phyloP scores from a whole-genome alignment of 108 stramenopile genomes.

The Stephanodiscus minutulus region DNA sequence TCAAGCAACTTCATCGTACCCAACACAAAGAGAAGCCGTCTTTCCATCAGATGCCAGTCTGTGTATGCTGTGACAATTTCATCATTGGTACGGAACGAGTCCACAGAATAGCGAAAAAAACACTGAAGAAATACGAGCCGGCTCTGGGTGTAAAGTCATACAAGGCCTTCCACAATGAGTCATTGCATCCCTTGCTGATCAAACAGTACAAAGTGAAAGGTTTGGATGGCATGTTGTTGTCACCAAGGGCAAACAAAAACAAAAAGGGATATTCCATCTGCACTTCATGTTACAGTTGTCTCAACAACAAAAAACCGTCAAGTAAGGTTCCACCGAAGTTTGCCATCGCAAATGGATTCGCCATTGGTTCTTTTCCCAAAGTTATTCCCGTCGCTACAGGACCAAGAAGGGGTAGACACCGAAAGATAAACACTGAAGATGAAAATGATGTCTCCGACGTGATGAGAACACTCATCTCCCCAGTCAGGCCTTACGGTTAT shows the following conservation, averaged over 20 bases:
- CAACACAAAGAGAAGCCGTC: neutral
- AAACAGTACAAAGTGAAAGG: neutral
- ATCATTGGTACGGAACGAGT: constrained; percentile 4
- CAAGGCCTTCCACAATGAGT: neutral
- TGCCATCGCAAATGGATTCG: neutral
- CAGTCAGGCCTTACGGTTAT: neutral
- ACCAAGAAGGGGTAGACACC: too few species aligned
- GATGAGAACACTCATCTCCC: neutral
- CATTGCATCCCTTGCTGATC: neutral
- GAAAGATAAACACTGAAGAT: neutral
- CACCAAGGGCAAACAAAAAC: constrained; percentile 1
- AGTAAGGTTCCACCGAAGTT: neutral
- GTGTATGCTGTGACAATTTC: neutral
- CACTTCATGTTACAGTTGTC: neutral
- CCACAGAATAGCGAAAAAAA: neutral
- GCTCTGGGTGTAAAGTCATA: neutral
- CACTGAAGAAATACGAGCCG: neutral
- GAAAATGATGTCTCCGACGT: neutral
- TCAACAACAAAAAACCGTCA: neutral
- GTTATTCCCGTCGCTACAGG: neutral
- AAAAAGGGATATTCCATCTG: neutral
- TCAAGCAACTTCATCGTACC: neutral
- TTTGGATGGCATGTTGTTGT: neutral
- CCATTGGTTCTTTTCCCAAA: neutral
- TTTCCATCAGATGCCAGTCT: neutral